A percentile compares a stretch with the other conserved stretches of the same genome.
Conservation (phyloP, 192 early-diverging fungal genomes). For the Coemansia sp. region DNA sequence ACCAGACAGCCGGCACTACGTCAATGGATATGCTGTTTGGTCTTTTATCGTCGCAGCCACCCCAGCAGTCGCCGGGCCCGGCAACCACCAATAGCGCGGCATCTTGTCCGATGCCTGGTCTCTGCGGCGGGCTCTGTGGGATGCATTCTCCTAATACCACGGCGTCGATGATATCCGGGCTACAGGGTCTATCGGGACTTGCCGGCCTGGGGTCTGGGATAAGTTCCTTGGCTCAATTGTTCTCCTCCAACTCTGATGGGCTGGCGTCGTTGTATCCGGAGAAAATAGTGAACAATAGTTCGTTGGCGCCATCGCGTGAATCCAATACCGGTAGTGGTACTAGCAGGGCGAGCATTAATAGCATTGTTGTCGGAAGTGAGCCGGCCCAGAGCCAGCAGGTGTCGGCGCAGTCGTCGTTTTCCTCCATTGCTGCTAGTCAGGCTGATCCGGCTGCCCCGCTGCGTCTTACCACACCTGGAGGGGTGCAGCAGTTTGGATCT, state of each 20-base stretch:
- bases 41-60: slow-evolving; percentile 8
- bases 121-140: slow-evolving; percentile 24
- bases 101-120: slow-evolving; percentile 16
- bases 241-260: slow-evolving; percentile 26
- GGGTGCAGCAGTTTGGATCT: slow-evolving; percentile 40
- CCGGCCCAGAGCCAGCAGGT: neutral
- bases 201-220: slow-evolving; percentile 34
- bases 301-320: slow-evolving; percentile 26
- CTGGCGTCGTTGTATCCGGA: slow-evolving; percentile 37
- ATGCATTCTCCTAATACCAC: slow-evolving; percentile 28
- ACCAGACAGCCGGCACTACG: neutral
- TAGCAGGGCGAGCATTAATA: neutral
- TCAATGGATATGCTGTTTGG: slow-evolving; percentile 30
- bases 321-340: neutral
- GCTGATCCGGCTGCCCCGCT: slow-evolving; percentile 25
- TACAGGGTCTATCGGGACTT: slow-evolving; percentile 36
- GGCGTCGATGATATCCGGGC: slow-evolving; percentile 15
- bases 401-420: neutral
- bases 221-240: slow-evolving; percentile 36
- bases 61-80: neutral
- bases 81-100: neutral
- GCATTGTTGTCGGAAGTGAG: neutral
- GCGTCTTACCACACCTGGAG: slow-evolving; percentile 29
- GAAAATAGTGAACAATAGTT: slow-evolving; percentile 36
- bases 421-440: neutral